These are phyloP conservation scores for Suillus subluteus DNA, from an alignment of 768 basidiomycete genomes.

Conservation along the genomic window DNA sequence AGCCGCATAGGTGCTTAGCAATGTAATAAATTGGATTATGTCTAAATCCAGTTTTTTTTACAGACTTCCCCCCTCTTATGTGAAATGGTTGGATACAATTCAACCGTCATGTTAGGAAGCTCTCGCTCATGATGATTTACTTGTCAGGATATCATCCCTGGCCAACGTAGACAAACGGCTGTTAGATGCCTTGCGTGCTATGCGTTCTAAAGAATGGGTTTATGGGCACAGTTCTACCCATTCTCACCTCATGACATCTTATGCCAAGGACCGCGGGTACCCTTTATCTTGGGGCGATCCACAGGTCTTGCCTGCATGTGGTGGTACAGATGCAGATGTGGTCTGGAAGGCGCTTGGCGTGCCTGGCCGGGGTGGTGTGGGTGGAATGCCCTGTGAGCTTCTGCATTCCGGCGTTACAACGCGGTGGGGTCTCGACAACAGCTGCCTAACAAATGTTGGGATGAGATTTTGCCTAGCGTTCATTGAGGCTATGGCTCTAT, in stretches of 20 bases:
- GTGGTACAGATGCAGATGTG: constrained; percentile 53
- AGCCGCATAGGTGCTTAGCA: constrained; percentile 60
- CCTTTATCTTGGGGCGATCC: constrained; percentile 70
- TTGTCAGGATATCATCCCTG: constrained; percentile 61
- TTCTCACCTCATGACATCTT: constrained; percentile 44
- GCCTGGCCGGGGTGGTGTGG: constrained; percentile 52
- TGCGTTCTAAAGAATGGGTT: constrained; percentile 62
- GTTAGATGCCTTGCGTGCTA: constrained; percentile 51
- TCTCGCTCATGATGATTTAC: background rate
- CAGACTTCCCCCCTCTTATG: constrained; percentile 48
- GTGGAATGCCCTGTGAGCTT: constrained; percentile 77
- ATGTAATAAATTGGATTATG: background rate
- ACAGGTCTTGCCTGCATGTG: constrained; percentile 58
- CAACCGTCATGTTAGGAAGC: background rate
- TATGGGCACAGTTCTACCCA: constrained; percentile 52
- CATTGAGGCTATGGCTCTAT: constrained; percentile 62
- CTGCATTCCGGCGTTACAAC: constrained; percentile 63
- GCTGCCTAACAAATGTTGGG: constrained; percentile 61
- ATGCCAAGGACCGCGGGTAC: constrained; percentile 60
- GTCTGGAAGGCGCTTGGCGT: constrained; percentile 64
- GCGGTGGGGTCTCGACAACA: constrained; percentile 49
- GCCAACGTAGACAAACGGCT: constrained; percentile 70
- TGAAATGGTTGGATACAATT: constrained; percentile 55
- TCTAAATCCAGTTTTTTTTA: constrained; percentile 13
- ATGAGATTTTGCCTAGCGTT: constrained; percentile 62